A percentile compares a stretch with the other conserved stretches of the same genome.
phyloP scores from a whole-genome alignment of 345 rosid genomes.

The Aquilaria yunnanensis region DNA sequence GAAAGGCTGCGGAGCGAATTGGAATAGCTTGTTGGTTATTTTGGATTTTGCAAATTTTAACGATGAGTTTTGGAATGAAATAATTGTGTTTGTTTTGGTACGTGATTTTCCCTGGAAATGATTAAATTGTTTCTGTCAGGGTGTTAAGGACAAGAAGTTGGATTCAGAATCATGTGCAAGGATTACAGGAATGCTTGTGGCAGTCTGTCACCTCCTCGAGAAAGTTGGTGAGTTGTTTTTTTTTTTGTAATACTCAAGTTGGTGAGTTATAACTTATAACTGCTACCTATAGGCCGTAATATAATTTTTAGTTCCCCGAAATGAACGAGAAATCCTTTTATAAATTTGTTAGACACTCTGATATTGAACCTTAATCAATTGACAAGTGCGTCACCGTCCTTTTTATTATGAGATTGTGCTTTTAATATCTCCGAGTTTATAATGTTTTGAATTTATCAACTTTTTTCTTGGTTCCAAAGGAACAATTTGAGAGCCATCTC shows the following conservation, averaged over 20 bases:
- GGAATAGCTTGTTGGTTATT: not conserved
- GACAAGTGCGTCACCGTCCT: no score
- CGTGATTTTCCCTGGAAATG: not conserved
- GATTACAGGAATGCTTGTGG: conserved; percentile 47
- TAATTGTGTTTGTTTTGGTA: conserved; percentile 4
- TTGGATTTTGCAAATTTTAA: not conserved
- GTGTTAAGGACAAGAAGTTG: conserved; percentile 30
- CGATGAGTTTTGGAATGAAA: not conserved
- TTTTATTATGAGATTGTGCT: no score
- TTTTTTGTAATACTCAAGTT: not conserved
- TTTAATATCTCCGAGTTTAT: no score
- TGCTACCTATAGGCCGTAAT: not conserved
- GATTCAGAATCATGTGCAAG: conserved; percentile 31
- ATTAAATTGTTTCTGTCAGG: conserved; percentile 23
- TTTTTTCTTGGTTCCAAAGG: no score
- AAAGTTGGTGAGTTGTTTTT: conserved; percentile 40
- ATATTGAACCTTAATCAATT: no score
- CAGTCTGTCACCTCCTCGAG: conserved; percentile 75
- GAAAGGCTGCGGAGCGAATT: not conserved
- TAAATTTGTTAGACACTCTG: no score
- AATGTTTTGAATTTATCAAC: no score
- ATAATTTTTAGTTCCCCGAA: no score
- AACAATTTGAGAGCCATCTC: no score
- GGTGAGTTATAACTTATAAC: not conserved
- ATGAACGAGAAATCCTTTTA: not conserved